These are phyloP conservation scores for Thelonectria rubi DNA, from an alignment of 2,329 filamentous ascomycete genomes.

Conservation along the genomic window DNA sequence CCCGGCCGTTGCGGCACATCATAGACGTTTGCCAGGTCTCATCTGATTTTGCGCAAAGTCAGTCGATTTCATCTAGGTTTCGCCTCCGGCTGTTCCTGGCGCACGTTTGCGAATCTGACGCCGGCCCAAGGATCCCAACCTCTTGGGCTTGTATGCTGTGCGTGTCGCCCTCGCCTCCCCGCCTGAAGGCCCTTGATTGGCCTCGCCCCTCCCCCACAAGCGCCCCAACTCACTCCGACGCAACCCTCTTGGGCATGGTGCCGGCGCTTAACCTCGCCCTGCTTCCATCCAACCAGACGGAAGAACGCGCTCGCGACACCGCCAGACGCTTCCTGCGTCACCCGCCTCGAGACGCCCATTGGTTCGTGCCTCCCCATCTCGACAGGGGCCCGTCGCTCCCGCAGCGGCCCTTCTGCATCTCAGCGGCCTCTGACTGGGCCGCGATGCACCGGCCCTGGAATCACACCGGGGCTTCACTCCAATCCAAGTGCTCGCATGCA, in stretches of 20 bases:
- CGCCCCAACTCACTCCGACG: slow-evolving; percentile 18
- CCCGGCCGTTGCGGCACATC: slow-evolving; percentile 19
- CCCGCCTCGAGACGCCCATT: slow-evolving; percentile 28
- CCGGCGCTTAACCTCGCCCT: slow-evolving; percentile 38
- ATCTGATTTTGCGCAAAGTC: slow-evolving; percentile 21
- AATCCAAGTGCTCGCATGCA: slow-evolving; percentile 33
- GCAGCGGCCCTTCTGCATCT: slow-evolving; percentile 29
- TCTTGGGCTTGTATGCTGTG: not conserved
- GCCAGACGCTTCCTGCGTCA: slow-evolving; percentile 16
- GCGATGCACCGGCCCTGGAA: slow-evolving; percentile 35
- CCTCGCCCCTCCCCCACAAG: slow-evolving; percentile 3
- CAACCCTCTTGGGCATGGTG: slow-evolving; percentile 31
- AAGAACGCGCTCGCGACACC: slow-evolving; percentile 17
- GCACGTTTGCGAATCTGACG: not conserved
- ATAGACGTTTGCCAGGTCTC: not conserved
- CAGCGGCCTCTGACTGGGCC: slow-evolving; percentile 42
- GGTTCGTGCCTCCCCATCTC: slow-evolving; percentile 19
- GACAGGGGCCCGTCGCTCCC: slow-evolving; percentile 36
- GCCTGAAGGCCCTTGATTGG: slow-evolving; percentile 30
- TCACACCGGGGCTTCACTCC: slow-evolving; percentile 40
- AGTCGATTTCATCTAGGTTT: slow-evolving; percentile 32
- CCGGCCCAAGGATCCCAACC: not conserved
- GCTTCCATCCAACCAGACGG: slow-evolving; percentile 35
- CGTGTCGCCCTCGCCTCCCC: slow-evolving; percentile 2
- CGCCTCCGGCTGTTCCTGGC: not conserved